phyloP scores from a whole-genome alignment of 2,329 filamentous ascomycete genomes.

The Penicillium sclerotiorum region DNA sequence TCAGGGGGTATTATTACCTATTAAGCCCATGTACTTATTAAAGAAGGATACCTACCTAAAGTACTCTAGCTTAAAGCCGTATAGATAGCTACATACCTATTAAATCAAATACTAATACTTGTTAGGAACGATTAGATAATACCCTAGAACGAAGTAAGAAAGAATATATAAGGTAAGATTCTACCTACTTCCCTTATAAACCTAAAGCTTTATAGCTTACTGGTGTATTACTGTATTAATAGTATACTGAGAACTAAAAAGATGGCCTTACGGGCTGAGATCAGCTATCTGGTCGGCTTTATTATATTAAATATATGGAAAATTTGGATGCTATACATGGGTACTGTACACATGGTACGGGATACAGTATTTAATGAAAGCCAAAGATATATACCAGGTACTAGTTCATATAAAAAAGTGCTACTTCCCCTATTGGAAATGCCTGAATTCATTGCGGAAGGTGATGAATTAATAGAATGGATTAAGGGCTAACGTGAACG shows the following conservation, averaged over 20 bases:
- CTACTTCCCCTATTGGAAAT: background rate
- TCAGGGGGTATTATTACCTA: background rate
- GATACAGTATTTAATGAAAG: background rate
- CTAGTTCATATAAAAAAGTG: background rate
- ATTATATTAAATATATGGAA: background rate
- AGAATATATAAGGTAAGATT: background rate
- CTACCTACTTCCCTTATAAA: background rate
- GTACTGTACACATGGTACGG: background rate
- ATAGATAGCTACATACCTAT: background rate
- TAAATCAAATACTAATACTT: conserved; percentile 3
- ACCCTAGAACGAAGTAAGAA: background rate
- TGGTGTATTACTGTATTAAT: background rate
- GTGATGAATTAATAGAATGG: no score
- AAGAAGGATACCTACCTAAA: conserved; percentile 1
- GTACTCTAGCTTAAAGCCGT: conserved; percentile 2
- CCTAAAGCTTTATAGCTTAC: conserved; percentile 1
- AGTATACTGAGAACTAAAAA: background rate
- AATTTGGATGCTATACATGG: background rate
- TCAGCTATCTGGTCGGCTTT: conserved; percentile 1
- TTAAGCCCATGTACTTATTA: background rate
- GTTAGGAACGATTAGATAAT: background rate
- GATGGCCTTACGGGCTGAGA: background rate
- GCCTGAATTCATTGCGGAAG: no score
- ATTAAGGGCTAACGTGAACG: no score
- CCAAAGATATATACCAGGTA: background rate